Base-by-base conservation (phyloP, 768 basidiomycete genomes). In the Suillus ampliporus region DNA sequence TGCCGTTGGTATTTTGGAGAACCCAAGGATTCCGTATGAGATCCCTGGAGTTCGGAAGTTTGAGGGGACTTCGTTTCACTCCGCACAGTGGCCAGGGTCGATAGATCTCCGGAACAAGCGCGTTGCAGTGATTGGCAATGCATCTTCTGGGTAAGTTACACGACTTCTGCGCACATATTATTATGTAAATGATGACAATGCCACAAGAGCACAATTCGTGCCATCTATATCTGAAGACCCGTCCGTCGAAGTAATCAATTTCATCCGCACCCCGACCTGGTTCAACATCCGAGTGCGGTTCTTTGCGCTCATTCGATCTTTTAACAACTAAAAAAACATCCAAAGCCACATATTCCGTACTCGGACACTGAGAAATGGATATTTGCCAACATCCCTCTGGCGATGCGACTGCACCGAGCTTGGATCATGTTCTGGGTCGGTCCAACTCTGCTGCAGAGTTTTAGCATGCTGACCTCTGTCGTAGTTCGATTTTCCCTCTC, bases 211-310 rank as follows among this genome's bases (percentile, higher is more conserved):
- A 2, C 89, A 90, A 70, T 80, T 89, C 52, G 76, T 88, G 21
- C 86, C 88, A 11, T 66, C 74, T 53, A 85, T 88, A 57, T 78
- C 85, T 11, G 69, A 72, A 47, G 85, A 88, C 64, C 77, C 83
- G 3, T 79, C 80, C 23, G 81, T 84, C 10, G 68, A 82, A 51
- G 78, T 88, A 15, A 75, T 84, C 60, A 87, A 91, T 67, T 88
- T 88, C 69, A 72, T 69, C 54, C 77, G 89, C 57, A 87, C 84
- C 35, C 87, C 86, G 9, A 83, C 85, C 62, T 90, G 87, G 86
- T 87, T 80, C 65, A 60, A 81, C 2, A 81, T 83, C 2, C 80
- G 82, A 63, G 87, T 88, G 67, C 66, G 80, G 52, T 44, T 31
- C 43, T 44, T 9, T n/a, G 43, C 11, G 58, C 31, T 38, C 31